Evolutionary conservation across 73 alveolate species (phyloP), one percentile per base, ranked within the genome.

Genomic region (Tetrahymena borealis): DNA sequence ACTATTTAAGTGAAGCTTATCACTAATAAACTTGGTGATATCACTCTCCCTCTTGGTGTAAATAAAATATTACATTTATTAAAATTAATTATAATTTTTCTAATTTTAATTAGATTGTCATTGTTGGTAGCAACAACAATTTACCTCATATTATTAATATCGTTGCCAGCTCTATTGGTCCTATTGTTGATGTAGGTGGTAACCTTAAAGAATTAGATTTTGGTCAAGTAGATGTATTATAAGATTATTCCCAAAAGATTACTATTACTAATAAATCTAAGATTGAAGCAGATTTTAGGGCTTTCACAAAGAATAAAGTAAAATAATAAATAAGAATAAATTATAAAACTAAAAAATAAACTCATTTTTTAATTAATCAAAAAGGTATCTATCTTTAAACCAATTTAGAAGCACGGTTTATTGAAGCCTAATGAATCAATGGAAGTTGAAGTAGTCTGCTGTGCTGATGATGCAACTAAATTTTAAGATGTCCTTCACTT

Each of bases 401-500:
- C 97, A 13, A 95, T 96, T 43, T 91, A 97, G 91, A 96, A 97
- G 78, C 99, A 98, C 90, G 99, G 99, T 33, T 96, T 97, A n/a
- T 77, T 97, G 28, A 95, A 98, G 90, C 99, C 99, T 38, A 99
- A 96, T 90, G 99, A 98, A 94, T 96, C 96, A 92, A 98, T 97
- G 94, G 99, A 95, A 94, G 96, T 98, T 9, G 98, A 96, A 91
- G 99, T 98, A 6, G 98, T 98, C 37, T 98, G 99, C 96, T 97
- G 99, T 93, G 99, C 99, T 32, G 99, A 98, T 95, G 99, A 98
- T 97, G 99, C 98, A 42, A 97, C 97, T 85, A 97, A 97, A 93
- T 98, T 97, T 91, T 85, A 94, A 36, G 99, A 98, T 94, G 97
- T 98, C 18, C 95, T 97, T 91, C 99, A 99, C 95, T 98, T 99